A percentile compares a stretch with the other conserved stretches of the same genome.
phyloP scores from a whole-genome alignment of 108 stramenopile species.

The Nitzschia inconspicua region DNA sequence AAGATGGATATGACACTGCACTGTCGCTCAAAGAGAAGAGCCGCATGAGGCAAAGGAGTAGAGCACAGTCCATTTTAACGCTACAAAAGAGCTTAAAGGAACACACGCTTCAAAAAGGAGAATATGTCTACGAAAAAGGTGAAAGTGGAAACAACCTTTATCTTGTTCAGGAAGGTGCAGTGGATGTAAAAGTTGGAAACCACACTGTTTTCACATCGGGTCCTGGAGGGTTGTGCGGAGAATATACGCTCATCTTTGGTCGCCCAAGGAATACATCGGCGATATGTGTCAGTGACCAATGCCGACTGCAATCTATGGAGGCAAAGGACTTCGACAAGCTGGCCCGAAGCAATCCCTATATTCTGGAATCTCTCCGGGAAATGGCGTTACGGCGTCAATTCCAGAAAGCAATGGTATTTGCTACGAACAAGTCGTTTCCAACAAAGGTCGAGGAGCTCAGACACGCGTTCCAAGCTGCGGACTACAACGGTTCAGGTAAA shows the following conservation, averaged over 20 bases:
- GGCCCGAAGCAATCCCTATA: slow-evolving; percentile 36
- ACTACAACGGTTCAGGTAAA: slow-evolving; percentile 7
- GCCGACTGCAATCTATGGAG: slow-evolving; percentile 41
- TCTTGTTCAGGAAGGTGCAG: slow-evolving; percentile 53
- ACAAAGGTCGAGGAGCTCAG: slow-evolving; percentile 35
- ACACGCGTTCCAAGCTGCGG: slow-evolving; percentile 33
- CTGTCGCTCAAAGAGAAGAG: slow-evolving; percentile 14
- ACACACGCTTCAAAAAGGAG: slow-evolving; percentile 22
- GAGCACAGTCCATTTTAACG: slow-evolving; percentile 42
- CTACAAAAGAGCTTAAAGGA: slow-evolving; percentile 36
- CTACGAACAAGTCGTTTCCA: slow-evolving; percentile 61
- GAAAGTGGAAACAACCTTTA: slow-evolving; percentile 38
- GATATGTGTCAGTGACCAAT: slow-evolving; percentile 48
- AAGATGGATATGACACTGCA: slow-evolving; percentile 41
- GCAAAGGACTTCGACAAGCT: slow-evolving; percentile 47
- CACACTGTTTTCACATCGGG: slow-evolving; percentile 34
- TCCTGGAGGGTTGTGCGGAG: slow-evolving; percentile 58
- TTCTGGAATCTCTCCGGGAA: slow-evolving; percentile 64
- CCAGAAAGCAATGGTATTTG: slow-evolving; percentile 70
- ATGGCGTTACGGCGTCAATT: slow-evolving; percentile 73
- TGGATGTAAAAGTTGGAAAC: slow-evolving; percentile 36
- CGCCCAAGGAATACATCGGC: slow-evolving; percentile 53
- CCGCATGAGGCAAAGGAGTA: slow-evolving; percentile 2
- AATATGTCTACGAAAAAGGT: slow-evolving; percentile 42
- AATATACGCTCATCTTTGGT: slow-evolving; percentile 51